These are phyloP conservation scores for Nakaseomyces kungkrabaensis DNA, from an alignment of 1,139 yeast genomes.

Conservation along the genomic window DNA sequence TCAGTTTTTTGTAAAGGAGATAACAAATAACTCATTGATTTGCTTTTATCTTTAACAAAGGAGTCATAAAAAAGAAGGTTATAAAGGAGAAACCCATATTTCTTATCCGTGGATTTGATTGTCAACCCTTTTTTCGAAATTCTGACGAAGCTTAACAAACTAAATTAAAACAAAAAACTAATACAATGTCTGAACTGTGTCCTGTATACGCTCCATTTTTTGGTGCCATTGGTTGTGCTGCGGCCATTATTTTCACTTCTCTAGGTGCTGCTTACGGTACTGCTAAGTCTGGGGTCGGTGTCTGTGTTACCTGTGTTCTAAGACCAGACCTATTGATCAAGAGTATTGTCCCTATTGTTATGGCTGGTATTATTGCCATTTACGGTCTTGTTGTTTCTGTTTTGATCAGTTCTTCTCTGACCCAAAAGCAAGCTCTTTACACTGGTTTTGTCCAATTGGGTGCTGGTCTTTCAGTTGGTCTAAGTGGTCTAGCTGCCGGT, in stretches of 20 bases:
- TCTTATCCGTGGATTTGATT: too few species aligned
- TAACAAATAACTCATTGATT: too few species aligned
- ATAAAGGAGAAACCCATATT: too few species aligned
- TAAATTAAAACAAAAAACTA: background rate
- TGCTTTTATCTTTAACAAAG: too few species aligned
- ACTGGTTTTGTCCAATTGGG: conserved; percentile 82
- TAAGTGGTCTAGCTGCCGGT: conserved; percentile 96
- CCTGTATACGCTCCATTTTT: conserved; percentile 61
- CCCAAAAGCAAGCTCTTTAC: conserved; percentile 85
- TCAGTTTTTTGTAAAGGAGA: too few species aligned
- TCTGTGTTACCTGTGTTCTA: conserved; percentile 94
- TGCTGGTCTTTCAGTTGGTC: conserved; percentile 95
- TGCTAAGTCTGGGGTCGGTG: conserved; percentile 99
- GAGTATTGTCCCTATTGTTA: conserved; percentile 90
- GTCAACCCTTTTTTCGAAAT: too few species aligned
- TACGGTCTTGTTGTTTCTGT: conserved; percentile 97
- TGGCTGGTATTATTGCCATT: conserved; percentile 99
- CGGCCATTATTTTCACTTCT: conserved; percentile 97
- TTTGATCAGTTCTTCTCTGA: conserved; percentile 81
- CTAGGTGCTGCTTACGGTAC: conserved; percentile 99
- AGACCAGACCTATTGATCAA: conserved; percentile 92
- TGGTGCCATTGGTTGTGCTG: conserved; percentile 98
- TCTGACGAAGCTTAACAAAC: too few species aligned
- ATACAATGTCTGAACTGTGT: conserved; percentile 29
- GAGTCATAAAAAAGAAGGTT: too few species aligned